Base-by-base conservation (phyloP, 192 early-diverging fungal genomes). In the Funneliformis geosporum region DNA sequence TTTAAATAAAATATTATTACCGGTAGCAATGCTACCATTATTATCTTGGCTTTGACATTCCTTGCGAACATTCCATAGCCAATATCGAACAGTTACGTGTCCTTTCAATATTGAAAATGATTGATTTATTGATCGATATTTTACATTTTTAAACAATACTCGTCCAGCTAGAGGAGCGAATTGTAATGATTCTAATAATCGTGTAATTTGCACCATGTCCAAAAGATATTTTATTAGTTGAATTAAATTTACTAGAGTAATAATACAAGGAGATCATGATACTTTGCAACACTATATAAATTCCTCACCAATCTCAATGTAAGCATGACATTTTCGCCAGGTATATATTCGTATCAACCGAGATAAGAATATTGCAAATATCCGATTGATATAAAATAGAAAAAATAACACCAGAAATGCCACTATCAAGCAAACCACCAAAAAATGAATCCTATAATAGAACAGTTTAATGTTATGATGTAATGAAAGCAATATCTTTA, bases 91-190 rank as follows among this genome's bases (percentile, higher is more conserved):
- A 1, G 91, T 88, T 21, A 95, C 79, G 75, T 93, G 90, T 8
- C 94, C 94, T 62, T 92, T 91, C 0, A 95, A 81, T 21, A 94
- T 87, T 12, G 78, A 80, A 68, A 94, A 85, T 1, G 93, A 89
- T 76, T 93, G 87, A 83, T 94, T 94, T 27, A 85, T 87, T 16
- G 92, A 90, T 67, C 87, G 79, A 80, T 93, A 93, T 40, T 91
- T 85, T 47, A 95, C 82, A 79, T 94, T 94, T 68, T 88, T 89
- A 85, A 95, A 95, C 25, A 94, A 86, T 44, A 95, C 86, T 73
- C 91, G 88, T 21, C 93, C 94, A 33, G 89, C 91, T 23, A 95
- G 82, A 1, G 91, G 86, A 1, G 93, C 87, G 44, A 95, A 83
- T 38, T 89, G 85, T 21, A 95, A 60, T 6, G 94, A 93, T 42